Evolutionary conservation across 306 rosid genomes (phyloP).

Genomic region (Senna siamea): DNA sequence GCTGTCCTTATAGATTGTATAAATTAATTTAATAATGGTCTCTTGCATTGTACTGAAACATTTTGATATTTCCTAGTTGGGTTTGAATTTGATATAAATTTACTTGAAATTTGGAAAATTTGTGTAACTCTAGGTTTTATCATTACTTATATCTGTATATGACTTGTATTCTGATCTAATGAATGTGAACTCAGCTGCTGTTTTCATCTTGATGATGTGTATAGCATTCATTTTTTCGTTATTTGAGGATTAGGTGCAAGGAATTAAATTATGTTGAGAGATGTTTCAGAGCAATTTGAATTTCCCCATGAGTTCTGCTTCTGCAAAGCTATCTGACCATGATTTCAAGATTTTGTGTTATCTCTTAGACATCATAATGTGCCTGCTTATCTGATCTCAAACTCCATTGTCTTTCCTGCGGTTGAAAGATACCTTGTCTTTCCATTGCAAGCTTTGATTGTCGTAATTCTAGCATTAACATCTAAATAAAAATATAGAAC

Average conservation of each 20-base stretch:
- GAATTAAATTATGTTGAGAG: slow-evolving; percentile 1
- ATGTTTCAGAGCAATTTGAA: slow-evolving; percentile 9
- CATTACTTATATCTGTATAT: too few species aligned
- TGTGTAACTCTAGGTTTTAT: background rate
- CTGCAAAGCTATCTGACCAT: background rate
- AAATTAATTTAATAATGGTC: slow-evolving; percentile 2
- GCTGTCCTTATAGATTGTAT: background rate
- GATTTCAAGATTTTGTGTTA: background rate
- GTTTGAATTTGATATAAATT: slow-evolving; percentile 2
- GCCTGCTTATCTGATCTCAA: background rate
- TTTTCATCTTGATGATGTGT: slow-evolving; percentile 29
- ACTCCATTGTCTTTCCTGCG: background rate
- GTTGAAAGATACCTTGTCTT: too few species aligned
- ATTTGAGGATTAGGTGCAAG: slow-evolving; percentile 10
- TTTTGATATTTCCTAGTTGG: slow-evolving; percentile 1
- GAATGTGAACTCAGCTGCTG: background rate
- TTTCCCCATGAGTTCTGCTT: background rate
- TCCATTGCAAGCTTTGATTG: slow-evolving; percentile 22
- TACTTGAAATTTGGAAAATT: background rate
- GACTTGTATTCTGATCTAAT: slow-evolving; percentile 16
- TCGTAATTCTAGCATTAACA: slow-evolving; percentile 6
- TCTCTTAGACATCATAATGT: background rate
- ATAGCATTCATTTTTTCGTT: slow-evolving; percentile 15
- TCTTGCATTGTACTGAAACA: slow-evolving; percentile 11
- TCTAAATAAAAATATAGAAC: background rate